Evolutionary conservation across 2,329 filamentous ascomycete genomes (phyloP), one percentile per base, ranked within the genome.

Genomic region (Aureobasidium sp.): DNA sequence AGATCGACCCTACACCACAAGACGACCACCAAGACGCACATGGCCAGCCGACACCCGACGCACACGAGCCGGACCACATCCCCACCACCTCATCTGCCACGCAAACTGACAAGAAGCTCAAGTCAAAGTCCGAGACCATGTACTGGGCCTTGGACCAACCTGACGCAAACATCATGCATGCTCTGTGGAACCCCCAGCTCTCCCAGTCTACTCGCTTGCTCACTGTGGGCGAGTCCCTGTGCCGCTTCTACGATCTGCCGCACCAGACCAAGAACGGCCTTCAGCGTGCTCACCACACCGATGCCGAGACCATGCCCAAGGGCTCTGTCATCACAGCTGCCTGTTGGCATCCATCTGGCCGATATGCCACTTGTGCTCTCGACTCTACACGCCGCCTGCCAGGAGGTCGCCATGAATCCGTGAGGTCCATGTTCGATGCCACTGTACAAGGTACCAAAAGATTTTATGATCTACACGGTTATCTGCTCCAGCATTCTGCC

Each of bases 1-100:
- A 80, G 20, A 67, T 79, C 7, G 78, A 77, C 60, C 70, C 69
- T 17, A 73, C 73, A 44, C 70, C 73, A 25, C 44, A 60, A 44
- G 56, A 60, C 56, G 67, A 70, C 62, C 65, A 74, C 22, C 65
- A 66, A 25, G 53, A 52, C 37, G 59, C 62, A 31, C 57, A 63
- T 2, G 63, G 68, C 3, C 61, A 68, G 15, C 73, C 73, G 34
- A 68, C 68, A 7, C n/a, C 39, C 11, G 62, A 55, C 17, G 45
- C 53, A 8, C 34, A 61, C 11, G 39, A 51, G 29, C 42, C 61
- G 11, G 51, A 41, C 3, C 45, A 37, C 9, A 15, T 64, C 11
- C 57, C 59, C 31, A 59, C 58, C 25, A 49, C 56, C 31, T 64
- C 58, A 3, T 51, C 59, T n/a, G 63, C 47, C 41, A 72, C 70